Evolutionary conservation across 805 yeast species (phyloP), one percentile per base, ranked within the genome.

Genomic region (Cephaloascus albidus): DNA sequence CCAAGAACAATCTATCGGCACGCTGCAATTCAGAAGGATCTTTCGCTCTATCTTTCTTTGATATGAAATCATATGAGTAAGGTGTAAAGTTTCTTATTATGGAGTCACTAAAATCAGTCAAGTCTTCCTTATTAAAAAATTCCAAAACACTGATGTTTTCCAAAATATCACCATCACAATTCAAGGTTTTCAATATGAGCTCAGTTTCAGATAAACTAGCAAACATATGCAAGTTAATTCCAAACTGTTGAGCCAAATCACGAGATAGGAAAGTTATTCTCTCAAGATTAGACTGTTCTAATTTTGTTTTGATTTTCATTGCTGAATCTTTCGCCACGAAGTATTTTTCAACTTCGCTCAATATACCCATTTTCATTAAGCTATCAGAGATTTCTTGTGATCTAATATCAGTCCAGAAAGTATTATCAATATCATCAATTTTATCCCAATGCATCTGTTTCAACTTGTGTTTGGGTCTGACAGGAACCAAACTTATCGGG

Each of bases 381-480:
- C 77, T 78, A 43, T 77, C 82, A 2, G 83, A 76, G 33, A 78
- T 61, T 17, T 67, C 68, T 2, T 70, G 72, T 18, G 81, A 77
- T 32, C 80, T 76, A 26, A 77, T 69, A 20, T 74, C 72, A 16
- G 78, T 73, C 97, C 98, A 90, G 43, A 93, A 83, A 0, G 97
- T 89, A 35, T 81, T 76, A 38, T 81, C 84, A 17, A 93, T 82
- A 43, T 79, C 72, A 27, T 90, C 96, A 31, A 94, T 70, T 52
- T 85, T 86, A 49, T 90, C 96, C 97, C 97, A 94, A 57, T 93
- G 99, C 67, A 93, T 72, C 56, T 90, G 98, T 56, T 94, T 93
- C 46, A 93, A 72, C 54, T 83, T 85, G 43, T 76, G 70, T 52
- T 76, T 78, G 3, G 95, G 89, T 45, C 86, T 53, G 4, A 57